Conservation (phyloP, 2,329 filamentous ascomycete species). For the Myriosclerotinia scirpicola region DNA sequence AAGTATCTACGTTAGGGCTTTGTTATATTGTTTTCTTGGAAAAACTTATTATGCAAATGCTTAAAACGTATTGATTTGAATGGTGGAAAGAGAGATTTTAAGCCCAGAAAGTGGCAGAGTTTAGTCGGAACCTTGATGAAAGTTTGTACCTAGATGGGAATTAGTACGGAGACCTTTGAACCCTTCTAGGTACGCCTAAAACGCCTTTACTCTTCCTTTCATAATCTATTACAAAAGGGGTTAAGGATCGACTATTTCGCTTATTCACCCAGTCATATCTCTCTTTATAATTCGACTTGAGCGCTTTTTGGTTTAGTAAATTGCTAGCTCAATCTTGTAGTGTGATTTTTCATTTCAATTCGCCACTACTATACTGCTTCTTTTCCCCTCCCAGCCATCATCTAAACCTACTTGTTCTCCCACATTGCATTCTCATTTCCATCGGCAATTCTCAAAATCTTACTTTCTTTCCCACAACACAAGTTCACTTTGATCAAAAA, state of each 20-base stretch:
- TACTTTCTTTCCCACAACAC: background rate
- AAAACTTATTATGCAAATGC: constrained; percentile 4
- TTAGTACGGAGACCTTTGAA: background rate
- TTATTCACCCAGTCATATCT: background rate
- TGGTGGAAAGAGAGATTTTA: background rate
- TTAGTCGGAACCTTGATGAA: background rate
- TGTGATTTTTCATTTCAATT: constrained; percentile 8
- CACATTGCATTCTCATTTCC: constrained; percentile 13
- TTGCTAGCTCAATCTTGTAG: background rate
- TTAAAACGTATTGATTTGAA: background rate
- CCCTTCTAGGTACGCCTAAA: background rate
- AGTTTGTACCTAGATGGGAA: background rate
- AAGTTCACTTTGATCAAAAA: background rate
- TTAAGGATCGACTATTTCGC: background rate
- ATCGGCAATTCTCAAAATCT: constrained; percentile 1
- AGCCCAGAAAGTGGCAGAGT: background rate
- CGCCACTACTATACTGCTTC: constrained; percentile 2
- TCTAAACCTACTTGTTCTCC: constrained; percentile 18
- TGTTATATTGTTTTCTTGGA: constrained; percentile 6
- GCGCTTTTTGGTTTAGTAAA: background rate
- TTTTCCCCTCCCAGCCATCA: constrained; percentile 13
- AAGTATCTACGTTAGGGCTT: background rate
- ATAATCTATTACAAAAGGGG: background rate
- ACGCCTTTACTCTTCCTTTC: too few species aligned
- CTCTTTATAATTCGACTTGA: background rate